phyloP scores from a whole-genome alignment of 2,329 filamentous ascomycete genomes.

The Colletotrichum magnum region DNA sequence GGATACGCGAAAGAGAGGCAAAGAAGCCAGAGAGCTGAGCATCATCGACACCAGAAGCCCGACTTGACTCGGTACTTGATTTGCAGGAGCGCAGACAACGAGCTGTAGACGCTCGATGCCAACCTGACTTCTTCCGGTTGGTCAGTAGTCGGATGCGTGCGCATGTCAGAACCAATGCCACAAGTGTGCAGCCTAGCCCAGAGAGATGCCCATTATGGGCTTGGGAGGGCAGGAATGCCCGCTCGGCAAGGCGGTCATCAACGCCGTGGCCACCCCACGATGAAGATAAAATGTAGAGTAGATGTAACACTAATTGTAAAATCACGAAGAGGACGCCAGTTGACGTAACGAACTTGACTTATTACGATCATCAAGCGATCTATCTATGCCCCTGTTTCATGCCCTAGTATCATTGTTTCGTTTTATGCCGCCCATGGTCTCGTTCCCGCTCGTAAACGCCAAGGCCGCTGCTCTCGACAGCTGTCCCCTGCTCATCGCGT shows the following conservation, averaged over 20 bases:
- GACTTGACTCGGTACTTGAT: neutral
- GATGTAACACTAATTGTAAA: neutral
- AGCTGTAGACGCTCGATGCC: neutral
- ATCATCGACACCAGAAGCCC: neutral
- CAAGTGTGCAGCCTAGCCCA: too few species aligned
- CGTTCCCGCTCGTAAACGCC: conserved; percentile 39
- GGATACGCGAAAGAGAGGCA: conserved; percentile 55
- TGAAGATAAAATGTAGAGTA: too few species aligned
- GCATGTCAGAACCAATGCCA: too few species aligned
- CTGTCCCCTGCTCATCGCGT: neutral
- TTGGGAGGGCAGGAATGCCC: too few species aligned
- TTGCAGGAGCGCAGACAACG: neutral
- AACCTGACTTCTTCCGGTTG: neutral
- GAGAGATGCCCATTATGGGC: too few species aligned
- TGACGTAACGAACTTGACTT: conserved; percentile 19
- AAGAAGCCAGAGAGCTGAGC: conserved; percentile 31
- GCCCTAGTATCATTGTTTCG: conserved; percentile 25
- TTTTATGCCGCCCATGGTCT: conserved; percentile 38
- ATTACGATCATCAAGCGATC: conserved; percentile 28
- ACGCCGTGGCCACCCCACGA: too few species aligned
- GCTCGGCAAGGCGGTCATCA: too few species aligned
- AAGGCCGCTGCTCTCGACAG: conserved; percentile 30
- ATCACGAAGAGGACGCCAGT: neutral
- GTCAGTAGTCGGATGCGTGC: too few species aligned
- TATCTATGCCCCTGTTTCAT: conserved; percentile 32